Percentiles rank a stretch among this genome's conserved stretches.
Conservation (phyloP, 2,329 filamentous ascomycete genomes). For the Gaeumannomyces sp. region DNA sequence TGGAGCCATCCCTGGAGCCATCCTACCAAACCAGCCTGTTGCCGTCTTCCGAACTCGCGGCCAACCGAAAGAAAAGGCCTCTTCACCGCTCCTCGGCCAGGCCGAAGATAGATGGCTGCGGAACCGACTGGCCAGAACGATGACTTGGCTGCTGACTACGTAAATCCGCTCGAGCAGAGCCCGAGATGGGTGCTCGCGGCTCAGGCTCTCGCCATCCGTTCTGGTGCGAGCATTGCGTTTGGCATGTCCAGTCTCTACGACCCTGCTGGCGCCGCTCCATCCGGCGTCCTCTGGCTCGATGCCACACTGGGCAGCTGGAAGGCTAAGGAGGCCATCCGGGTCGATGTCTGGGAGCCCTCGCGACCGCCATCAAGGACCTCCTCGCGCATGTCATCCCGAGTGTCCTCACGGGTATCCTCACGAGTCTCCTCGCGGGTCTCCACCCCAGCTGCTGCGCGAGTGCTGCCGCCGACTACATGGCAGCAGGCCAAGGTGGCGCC, state of each 20-base stretch:
- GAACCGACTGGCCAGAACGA: not conserved
- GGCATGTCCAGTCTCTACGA: slow-evolving; percentile 12
- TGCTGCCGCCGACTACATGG: not conserved
- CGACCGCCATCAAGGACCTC: not conserved
- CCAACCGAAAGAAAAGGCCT: not conserved
- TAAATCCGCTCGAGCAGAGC: slow-evolving; percentile 19
- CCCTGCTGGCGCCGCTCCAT: slow-evolving; percentile 12
- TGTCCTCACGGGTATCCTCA: not conserved
- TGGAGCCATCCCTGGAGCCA: not conserved
- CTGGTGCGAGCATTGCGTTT: slow-evolving; percentile 19
- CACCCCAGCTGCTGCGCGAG: not conserved
- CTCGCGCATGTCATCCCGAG: not conserved
- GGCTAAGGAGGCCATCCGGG: slow-evolving; percentile 19
- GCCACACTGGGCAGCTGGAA: slow-evolving; percentile 20
- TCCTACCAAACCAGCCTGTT: not conserved
- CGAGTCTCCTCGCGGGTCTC: not conserved
- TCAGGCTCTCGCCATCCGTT: slow-evolving; percentile 20
- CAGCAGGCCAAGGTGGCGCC: not conserved
- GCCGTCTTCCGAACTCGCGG: not conserved
- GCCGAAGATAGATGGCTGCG: not conserved
- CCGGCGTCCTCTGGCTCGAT: slow-evolving; percentile 21
- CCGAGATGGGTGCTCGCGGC: slow-evolving; percentile 22
- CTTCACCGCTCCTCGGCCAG: not conserved
- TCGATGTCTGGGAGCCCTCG: slow-evolving; percentile 16
- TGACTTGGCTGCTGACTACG: slow-evolving; percentile 15